Base-by-base conservation (phyloP, 2,329 filamentous ascomycete genomes). In the Apiospora sp. region DNA sequence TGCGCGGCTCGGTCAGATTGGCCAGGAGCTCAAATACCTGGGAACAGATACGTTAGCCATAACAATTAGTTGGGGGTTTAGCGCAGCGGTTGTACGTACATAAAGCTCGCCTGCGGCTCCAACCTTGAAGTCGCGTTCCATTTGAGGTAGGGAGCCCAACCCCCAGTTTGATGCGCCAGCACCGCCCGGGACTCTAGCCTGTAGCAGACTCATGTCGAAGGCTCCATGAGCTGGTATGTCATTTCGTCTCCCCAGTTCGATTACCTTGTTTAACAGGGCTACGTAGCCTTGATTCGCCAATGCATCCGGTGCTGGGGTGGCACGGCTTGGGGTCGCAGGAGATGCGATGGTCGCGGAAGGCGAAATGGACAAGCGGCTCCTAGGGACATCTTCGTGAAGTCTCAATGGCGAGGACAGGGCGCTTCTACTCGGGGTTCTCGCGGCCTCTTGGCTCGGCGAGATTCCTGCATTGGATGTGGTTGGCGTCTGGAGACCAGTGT, bases 11-110 rank as follows among this genome's bases (percentile, higher is more conserved):
- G 54, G 6, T 19, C 37, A 84, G 72, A 4, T 74, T 71, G 10
- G 75, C 78, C 4, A 87, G 78, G 0, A 84, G 71, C 71, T 86
- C 82, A 72, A 85, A 86, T 0, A 85, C 83, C 85, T 87, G 71
- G 5, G 43, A 37, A 54, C 16, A 70, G 41, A 19, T 34, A 14
- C 24, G 27, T 30, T 24, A 34, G 34, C 34, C 44, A 24, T 14
- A 22, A 64, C n/a, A 37, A 3, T 37, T 3, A 2, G 8, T 2
- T 4, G 2, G 5, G 44, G 44, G n/a, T 3, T n/a, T 10, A 37
- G 41, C 13, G 16, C 3, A 6, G 16, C 37, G 49, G 24, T 68
- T 22, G n/a, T n/a, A 75, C 77, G 73, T 71, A 78, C 77, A 69
- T 76, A 78, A 16, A 79, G 72, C 68, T 80, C 78, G 24, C 78